Base-by-base conservation (phyloP, 495 filamentous ascomycete species). In the Penicillium malachiteum region DNA sequence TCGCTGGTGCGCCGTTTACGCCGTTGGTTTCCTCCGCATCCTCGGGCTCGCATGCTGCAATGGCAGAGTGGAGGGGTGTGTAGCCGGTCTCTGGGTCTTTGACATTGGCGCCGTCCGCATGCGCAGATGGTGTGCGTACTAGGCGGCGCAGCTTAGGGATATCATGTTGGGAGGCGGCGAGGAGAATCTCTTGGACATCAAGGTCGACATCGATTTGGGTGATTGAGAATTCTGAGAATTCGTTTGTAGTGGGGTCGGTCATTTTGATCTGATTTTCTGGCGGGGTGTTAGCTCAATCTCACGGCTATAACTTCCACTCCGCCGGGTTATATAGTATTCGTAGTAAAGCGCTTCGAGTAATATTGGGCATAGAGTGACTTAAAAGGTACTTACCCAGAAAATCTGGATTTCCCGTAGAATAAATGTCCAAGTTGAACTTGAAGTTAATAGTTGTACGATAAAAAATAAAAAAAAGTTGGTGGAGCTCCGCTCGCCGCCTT, bases 41-140 rank as follows among this genome's bases (percentile, higher is more conserved):
- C 7, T 70, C 74, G 3, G 78, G 69, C 44, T 90, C 89, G 60
- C 90, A 95, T 8, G 89, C 84, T 8, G 90, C 89, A 70, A 98
- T 89, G 21, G 93, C 92, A 7, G 91, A 86, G 70, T 98, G 94
- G 3, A 98, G 80, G 11, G 94, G 90, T 1, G 92, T 88, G 67
- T 85, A 90, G 38, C 91, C 90, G 0, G 92, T 96, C 54, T 89
- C 86, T 3, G 87, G 79, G 60, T 97, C 92, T 69, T 91, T 89
- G 12, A 88, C 84, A 52, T 89, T 89, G 17, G 90, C 90, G 30
- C 81, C 73, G 69, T 81, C 75, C 13, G 70, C 65, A n/a, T 71
- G 50, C 0, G 60, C 44, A 35, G 71, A 62, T 53, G 81, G 78
- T 13, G 84, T 77, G 57, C 85, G 84, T 46, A 96, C 81, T 8